These are phyloP conservation scores for Neospermospora avenae DNA, from an alignment of 2,329 filamentous ascomycete genomes.

Conservation along the genomic window DNA sequence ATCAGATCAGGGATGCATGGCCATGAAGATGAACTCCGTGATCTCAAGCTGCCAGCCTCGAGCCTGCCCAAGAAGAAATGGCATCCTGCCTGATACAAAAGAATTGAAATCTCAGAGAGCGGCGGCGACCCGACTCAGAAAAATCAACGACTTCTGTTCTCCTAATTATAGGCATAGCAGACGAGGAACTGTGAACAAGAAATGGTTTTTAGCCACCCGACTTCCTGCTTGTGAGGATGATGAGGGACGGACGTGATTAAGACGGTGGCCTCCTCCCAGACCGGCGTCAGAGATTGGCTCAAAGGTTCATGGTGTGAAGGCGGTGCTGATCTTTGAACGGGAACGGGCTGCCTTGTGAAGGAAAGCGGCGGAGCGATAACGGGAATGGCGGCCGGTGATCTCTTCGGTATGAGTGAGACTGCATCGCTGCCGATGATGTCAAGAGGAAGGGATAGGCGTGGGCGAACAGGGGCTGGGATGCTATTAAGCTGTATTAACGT, in stretches of 20 bases:
- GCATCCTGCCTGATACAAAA: not conserved
- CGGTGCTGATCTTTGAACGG: conserved; percentile 2
- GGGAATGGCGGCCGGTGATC: conserved; percentile 6
- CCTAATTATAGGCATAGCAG: not conserved
- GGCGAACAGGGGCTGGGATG: not conserved
- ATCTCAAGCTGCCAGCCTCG: too few species aligned
- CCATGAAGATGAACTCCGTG: too few species aligned
- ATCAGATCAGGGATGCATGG: too few species aligned
- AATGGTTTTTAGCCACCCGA: too few species aligned
- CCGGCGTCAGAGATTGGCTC: not conserved
- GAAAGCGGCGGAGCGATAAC: conserved; percentile 1
- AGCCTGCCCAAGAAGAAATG: too few species aligned
- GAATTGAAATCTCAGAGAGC: not conserved
- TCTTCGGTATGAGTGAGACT: not conserved
- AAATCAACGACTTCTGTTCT: not conserved
- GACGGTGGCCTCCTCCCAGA: not conserved
- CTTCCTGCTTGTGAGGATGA: not conserved
- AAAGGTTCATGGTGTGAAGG: not conserved
- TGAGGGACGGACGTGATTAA: not conserved
- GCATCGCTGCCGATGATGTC: conserved; percentile 2
- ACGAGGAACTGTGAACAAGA: too few species aligned
- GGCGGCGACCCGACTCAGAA: not conserved
- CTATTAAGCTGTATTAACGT: not conserved
- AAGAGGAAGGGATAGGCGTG: not conserved
- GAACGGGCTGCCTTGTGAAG: not conserved